Percentiles rank a stretch among this genome's conserved stretches.
Evolutionary conservation across 2,329 filamentous ascomycete genomes (phyloP).

Genomic region (Aspergillus aculeatus): DNA sequence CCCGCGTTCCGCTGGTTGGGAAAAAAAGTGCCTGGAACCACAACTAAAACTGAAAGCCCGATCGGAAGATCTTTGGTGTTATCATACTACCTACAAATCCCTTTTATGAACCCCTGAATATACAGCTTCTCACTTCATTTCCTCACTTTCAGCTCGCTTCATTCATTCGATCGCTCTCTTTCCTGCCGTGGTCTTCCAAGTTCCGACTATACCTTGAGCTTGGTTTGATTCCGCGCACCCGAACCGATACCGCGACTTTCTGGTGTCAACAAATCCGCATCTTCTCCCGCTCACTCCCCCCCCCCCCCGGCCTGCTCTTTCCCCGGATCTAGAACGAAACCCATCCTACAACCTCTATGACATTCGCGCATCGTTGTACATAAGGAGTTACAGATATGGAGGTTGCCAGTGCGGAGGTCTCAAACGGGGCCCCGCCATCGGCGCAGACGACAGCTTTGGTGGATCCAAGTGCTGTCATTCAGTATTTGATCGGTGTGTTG

Average conservation of each 20-base stretch:
- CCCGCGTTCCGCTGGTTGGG: not conserved
- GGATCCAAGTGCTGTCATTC: constrained; percentile 68
- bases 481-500: constrained; percentile 69
- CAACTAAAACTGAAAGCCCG: not conserved
- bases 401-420: constrained; percentile 37
- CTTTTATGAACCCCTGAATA: not conserved
- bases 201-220: not conserved
- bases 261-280: constrained; percentile 11
- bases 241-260: constrained; percentile 14
- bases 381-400: constrained; percentile 36
- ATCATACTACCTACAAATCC: not conserved
- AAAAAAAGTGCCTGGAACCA: not conserved
- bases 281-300: not conserved
- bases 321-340: not conserved
- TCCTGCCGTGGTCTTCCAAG: not conserved
- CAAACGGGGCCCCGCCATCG: constrained; percentile 36
- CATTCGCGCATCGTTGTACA: constrained; percentile 20
- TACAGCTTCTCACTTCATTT: not conserved
- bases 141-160: not conserved
- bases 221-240: constrained; percentile 3
- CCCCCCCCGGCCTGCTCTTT: not conserved
- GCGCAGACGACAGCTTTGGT: constrained; percentile 41
- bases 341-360: constrained; percentile 29
- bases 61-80: not conserved
- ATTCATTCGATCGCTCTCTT: not conserved